phyloP scores from a whole-genome alignment of 1,284 basidiomycete species.

The Mycosarcoma mackinlayi region DNA sequence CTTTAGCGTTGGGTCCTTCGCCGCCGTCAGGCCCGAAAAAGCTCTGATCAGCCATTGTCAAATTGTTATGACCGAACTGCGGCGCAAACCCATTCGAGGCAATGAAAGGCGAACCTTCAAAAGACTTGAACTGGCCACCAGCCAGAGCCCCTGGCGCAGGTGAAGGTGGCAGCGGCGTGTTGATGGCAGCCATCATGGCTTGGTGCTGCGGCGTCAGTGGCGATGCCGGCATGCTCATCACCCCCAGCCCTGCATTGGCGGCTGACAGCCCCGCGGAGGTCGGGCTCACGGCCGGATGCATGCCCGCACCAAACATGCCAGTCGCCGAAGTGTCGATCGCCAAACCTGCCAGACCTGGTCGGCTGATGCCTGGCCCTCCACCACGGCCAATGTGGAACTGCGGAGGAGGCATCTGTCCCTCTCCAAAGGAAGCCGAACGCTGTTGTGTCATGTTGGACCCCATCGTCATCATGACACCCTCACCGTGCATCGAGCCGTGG shows the following conservation, averaged over 20 bases:
- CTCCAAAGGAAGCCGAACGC: slow-evolving; percentile 46
- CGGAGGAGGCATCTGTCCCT: slow-evolving; percentile 45
- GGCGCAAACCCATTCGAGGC: slow-evolving; percentile 28
- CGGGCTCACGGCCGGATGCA: slow-evolving; percentile 32
- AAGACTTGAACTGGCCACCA: slow-evolving; percentile 36
- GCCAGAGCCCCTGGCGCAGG: slow-evolving; percentile 43
- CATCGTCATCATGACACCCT: slow-evolving; percentile 26
- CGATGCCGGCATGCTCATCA: slow-evolving; percentile 51
- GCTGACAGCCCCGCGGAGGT: slow-evolving; percentile 42
- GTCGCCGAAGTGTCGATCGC: slow-evolving; percentile 50
- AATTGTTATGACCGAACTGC: slow-evolving; percentile 10
- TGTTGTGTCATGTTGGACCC: slow-evolving; percentile 25
- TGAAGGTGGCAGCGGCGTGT: slow-evolving; percentile 59
- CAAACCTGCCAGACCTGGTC: slow-evolving; percentile 30
- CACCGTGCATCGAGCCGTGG: slow-evolving; percentile 43
- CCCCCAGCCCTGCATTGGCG: slow-evolving; percentile 44
- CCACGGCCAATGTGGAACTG: slow-evolving; percentile 35
- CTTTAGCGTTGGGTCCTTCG: slow-evolving; percentile 53
- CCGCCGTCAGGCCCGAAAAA: slow-evolving; percentile 32
- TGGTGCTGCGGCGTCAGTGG: slow-evolving; percentile 48
- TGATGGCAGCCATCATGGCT: slow-evolving; percentile 58
- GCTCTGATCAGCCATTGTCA: slow-evolving; percentile 26
- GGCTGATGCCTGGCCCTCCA: neutral
- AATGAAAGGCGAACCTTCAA: slow-evolving; percentile 25
- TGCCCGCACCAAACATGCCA: slow-evolving; percentile 29